phyloP scores from a whole-genome alignment of 768 basidiomycete genomes.

The Candolleomyces eurysporus region DNA sequence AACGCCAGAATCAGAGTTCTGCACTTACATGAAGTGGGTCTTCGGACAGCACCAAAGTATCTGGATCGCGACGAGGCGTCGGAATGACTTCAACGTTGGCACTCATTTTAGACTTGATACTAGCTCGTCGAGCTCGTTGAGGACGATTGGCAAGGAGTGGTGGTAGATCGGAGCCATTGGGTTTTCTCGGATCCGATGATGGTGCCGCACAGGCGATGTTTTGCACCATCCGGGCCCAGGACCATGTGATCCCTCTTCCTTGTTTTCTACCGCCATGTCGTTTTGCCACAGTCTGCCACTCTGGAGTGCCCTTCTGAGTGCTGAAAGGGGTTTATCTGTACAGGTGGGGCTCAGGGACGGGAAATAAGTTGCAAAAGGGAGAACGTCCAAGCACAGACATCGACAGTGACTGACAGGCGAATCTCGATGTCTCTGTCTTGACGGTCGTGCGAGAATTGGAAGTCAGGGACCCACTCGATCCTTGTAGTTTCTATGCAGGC shows the following conservation, averaged over 20 bases:
- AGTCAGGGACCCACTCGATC: not conserved
- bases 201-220: not conserved
- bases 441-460: not conserved
- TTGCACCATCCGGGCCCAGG: not conserved
- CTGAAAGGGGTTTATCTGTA: not conserved
- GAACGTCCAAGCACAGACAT: not conserved
- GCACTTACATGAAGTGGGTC: slow-evolving; percentile 61
- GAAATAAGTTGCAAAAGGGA: not conserved
- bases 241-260: not conserved
- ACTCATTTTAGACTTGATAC: no score
- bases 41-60: slow-evolving; percentile 54
- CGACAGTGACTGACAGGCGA: not conserved
- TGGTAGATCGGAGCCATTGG: not conserved
- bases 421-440: not conserved
- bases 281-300: not conserved
- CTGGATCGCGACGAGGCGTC: slow-evolving; percentile 21
- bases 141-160: no score
- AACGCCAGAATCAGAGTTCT: not conserved
- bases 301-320: not conserved
- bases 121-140: not conserved
- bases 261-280: not conserved
- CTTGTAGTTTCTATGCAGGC: not conserved
- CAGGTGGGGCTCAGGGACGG: not conserved
- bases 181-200: not conserved
- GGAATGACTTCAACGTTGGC: no score